phyloP scores from a whole-genome alignment of 2,329 filamentous ascomycete genomes.

The Aspergillus intermedius region DNA sequence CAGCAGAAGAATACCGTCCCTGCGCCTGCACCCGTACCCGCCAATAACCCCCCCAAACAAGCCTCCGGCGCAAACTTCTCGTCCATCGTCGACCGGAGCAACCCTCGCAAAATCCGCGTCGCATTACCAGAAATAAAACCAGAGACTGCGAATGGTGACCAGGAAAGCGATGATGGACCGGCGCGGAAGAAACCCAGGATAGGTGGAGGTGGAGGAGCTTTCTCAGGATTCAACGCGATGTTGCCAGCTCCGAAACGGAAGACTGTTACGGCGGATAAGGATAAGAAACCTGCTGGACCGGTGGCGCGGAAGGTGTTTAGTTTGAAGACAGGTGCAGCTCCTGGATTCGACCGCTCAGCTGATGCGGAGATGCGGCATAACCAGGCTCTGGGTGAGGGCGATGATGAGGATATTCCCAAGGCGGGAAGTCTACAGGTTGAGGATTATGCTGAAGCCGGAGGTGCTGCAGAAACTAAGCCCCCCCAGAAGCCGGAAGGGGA shows the following conservation, averaged over 20 bases:
- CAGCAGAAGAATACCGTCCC: constrained; percentile 22
- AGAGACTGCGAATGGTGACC: constrained; percentile 28
- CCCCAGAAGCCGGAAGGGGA: constrained; percentile 15
- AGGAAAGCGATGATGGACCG: constrained; percentile 47
- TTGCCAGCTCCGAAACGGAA: constrained; percentile 72
- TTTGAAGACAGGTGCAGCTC: constrained; percentile 75
- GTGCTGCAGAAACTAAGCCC: background rate
- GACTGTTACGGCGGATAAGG: constrained; percentile 17
- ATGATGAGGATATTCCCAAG: constrained; percentile 21
- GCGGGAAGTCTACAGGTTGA: constrained; percentile 17
- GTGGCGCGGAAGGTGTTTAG: constrained; percentile 56
- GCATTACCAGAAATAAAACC: constrained; percentile 57
- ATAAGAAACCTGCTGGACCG: constrained; percentile 30
- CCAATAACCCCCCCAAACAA: background rate
- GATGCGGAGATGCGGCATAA: constrained; percentile 33
- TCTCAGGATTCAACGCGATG: constrained; percentile 78
- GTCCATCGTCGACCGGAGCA: constrained; percentile 74
- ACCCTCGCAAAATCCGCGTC: constrained; percentile 77
- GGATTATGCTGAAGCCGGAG: constrained; percentile 3
- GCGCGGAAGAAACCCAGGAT: constrained; percentile 66
- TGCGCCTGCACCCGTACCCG: constrained; percentile 17
- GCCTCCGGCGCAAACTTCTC: constrained; percentile 50
- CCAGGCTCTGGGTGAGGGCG: constrained; percentile 12
- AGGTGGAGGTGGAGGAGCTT: constrained; percentile 57
- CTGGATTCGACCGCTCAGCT: constrained; percentile 67